phyloP scores from a whole-genome alignment of 2,329 filamentous ascomycete species.

The Sclerotinia minor region DNA sequence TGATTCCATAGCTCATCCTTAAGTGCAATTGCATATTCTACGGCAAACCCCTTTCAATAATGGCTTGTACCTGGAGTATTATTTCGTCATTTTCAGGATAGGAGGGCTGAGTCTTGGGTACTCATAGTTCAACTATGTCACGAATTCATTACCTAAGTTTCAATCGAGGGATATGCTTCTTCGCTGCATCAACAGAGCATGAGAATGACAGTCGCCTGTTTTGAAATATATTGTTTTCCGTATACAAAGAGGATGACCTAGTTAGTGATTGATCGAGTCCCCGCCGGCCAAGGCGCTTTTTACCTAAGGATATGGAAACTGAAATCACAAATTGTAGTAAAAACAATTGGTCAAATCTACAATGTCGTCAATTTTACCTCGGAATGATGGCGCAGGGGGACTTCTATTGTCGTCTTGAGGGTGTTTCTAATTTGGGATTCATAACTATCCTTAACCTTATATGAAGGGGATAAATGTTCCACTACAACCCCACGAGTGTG shows the following conservation, averaged over 20 bases:
- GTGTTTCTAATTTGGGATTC: not conserved
- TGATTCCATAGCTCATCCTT: not conserved
- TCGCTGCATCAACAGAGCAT: not conserved
- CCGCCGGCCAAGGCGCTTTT: too few species aligned
- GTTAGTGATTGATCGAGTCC: not conserved
- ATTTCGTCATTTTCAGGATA: not conserved
- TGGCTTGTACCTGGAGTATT: not conserved
- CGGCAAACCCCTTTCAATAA: not conserved
- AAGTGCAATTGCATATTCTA: not conserved
- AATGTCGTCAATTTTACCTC: slow-evolving; percentile 1
- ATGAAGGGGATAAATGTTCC: slow-evolving; percentile 1
- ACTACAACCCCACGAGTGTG: not conserved
- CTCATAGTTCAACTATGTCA: not conserved
- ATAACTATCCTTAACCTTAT: not conserved
- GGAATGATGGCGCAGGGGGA: too few species aligned
- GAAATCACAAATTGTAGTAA: not conserved
- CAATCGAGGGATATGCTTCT: not conserved
- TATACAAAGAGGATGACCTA: not conserved
- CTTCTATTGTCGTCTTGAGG: not conserved
- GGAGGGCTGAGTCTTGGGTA: too few species aligned
- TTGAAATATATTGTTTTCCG: not conserved
- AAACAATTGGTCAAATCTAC: not conserved
- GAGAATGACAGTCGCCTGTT: not conserved
- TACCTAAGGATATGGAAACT: too few species aligned
- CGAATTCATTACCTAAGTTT: not conserved